Base-by-base conservation (phyloP, 1,139 yeast genomes). In the Yamadazyma mexicana region DNA sequence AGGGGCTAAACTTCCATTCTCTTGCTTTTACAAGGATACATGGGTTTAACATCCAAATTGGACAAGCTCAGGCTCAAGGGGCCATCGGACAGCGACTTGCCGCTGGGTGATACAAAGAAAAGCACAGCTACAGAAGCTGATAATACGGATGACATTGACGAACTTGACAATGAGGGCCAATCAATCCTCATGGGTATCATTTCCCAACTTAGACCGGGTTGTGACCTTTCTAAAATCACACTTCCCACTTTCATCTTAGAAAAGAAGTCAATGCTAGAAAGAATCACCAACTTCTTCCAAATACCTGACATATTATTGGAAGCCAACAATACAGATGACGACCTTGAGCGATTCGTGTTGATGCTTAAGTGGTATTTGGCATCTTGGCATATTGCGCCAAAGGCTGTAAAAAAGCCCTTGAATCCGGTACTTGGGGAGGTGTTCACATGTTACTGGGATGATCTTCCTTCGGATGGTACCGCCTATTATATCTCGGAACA, bases 321-420 rank as follows among this genome's bases (percentile, higher is more conserved):
- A 18, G 97, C 98, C 0, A 84, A 85, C 48, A 54, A 58, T 1
- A 69, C 75, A 1, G 58, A 61, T 2, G 88, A 87, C 52, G 79
- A 80, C 1, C 55, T 83, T 24, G 68, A 78, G 42, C 73, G 98
- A 46, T 91, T 92, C 54, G 59, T 87, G 7, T 64, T 77, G 34
- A 81, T 92, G 8, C 80, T 86, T 31, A 80, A 82, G 53, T 92
- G 96, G 96, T 92, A 91, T 58, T 71, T 92, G 58, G 80, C 96
- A 2, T 89, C 95, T 35, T 92, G 98, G 98, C 98, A 92, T 57
- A 91, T 92, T 57, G 94, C 97, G 1, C 98, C 98, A 17, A 92
- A 91, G 58, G 98, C 98, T 1, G 98, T 92, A 10, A 92, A 94
- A 61, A 92, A 92, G 62, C 98, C 98, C 0, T 71, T 92, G 52